phyloP scores from a whole-genome alignment of 2,329 filamentous ascomycete genomes.

The Verticillium tricorpus region DNA sequence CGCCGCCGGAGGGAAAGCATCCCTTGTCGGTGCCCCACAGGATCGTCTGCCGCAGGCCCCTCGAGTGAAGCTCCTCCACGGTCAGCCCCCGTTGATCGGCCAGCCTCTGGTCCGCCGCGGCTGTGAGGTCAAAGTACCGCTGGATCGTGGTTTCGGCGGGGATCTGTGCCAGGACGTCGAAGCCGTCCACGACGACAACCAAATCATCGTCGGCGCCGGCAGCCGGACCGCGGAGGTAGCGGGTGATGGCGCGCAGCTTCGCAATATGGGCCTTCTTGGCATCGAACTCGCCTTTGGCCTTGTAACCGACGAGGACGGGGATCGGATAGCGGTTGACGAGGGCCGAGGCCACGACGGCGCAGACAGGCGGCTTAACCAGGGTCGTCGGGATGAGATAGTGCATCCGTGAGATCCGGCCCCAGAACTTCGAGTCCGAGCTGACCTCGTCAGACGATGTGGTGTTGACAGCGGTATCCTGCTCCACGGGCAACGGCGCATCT shows the following conservation, averaged over 20 bases:
- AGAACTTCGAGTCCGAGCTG: background rate
- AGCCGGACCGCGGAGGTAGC: constrained; percentile 11
- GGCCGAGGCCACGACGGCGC: constrained; percentile 14
- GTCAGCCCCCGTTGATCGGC: constrained; percentile 15
- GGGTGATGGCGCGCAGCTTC: constrained; percentile 13
- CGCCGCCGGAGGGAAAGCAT: constrained; percentile 9
- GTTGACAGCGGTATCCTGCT: background rate
- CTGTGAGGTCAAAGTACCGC: constrained; percentile 15
- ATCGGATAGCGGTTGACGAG: constrained; percentile 17
- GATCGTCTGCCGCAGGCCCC: constrained; percentile 14
- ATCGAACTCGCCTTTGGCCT: constrained; percentile 13
- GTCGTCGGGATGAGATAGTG: constrained; percentile 17
- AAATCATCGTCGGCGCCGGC: constrained; percentile 12
- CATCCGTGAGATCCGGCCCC: background rate
- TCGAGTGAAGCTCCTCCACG: constrained; percentile 11
- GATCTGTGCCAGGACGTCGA: constrained; percentile 18
- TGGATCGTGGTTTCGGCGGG: constrained; percentile 17
- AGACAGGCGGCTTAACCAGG: constrained; percentile 10
- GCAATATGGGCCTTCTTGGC: constrained; percentile 14
- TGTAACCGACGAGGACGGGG: constrained; percentile 16
- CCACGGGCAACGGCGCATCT: background rate
- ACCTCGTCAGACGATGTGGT: background rate
- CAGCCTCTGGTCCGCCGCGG: constrained; percentile 11
- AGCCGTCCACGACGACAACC: constrained; percentile 17
- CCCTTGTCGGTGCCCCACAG: constrained; percentile 18